Base-by-base conservation (phyloP, 352 stramenopile genomes). In the Pilasporangium apinafurcum region DNA sequence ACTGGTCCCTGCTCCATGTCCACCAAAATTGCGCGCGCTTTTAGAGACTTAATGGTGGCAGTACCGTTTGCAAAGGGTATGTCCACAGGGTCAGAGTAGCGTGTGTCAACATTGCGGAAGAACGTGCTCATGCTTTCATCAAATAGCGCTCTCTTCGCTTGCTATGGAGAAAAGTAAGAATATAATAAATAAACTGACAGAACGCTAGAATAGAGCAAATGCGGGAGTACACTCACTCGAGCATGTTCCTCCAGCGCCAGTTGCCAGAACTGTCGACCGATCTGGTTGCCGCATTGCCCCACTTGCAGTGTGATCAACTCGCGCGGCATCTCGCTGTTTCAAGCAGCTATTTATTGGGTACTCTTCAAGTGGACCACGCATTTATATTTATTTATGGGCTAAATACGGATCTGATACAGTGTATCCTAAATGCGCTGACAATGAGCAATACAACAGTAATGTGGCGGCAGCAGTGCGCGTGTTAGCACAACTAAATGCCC, bases 231-330 rank as follows among this genome's bases (percentile, higher is more conserved):
- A 21, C 54, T 20, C 44, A 79, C 69, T 52, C 80, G 64, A 14
- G 83, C 86, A 67, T 97, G 90, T 59, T 97, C 91, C 36, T 86
- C 67, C 29, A 97, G 70, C 18, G 79, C 81, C 36, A 93, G 59
- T 52, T 93, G 66, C 91, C 91, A 97, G 68, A 97, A 97, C 62
- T 86, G 66, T 7, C 78, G 65, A 3, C 91, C 91, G 49, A 97
- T 95, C 68, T 97, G 91, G 69, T 97, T 97, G 41, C 90, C 91
- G 63, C 86, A 97, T 71, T 97, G 91, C 18, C 91, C 91, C 18
- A 97, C 86, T 59, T 97, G 89, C 36, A 97, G 56, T 27, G 77
- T 95, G 49, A 97, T 82, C 24, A 96, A 51, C 53, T 95, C 84
- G 25, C 84, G 74, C 39, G 75, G 75, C 82, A 95, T 94, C 16